These are phyloP conservation scores for Naumovozyma baii DNA, from an alignment of 805 yeast genomes.

Conservation along the genomic window DNA sequence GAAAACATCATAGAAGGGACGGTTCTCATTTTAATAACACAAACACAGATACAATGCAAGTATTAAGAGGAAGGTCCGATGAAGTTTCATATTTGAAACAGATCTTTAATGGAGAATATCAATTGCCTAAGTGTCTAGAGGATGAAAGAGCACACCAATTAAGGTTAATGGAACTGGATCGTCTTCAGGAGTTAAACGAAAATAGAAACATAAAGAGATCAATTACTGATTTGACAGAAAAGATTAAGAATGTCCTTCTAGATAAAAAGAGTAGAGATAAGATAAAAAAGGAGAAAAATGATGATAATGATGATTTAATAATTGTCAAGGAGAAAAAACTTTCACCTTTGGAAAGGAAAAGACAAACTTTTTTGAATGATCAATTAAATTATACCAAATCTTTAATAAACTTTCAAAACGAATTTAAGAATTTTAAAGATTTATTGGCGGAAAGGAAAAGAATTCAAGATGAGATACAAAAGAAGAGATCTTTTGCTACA, in stretches of 20 bases:
- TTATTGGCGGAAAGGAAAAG: constrained; percentile 36
- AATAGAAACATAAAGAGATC: constrained; percentile 11
- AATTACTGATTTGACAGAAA: constrained; percentile 22
- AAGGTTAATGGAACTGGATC: constrained; percentile 16
- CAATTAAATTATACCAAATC: constrained; percentile 22
- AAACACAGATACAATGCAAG: constrained; percentile 7
- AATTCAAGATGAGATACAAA: constrained; percentile 27
- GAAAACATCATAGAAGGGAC: constrained; percentile 10
- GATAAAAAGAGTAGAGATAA: constrained; percentile 7
- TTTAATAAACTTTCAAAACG: constrained; percentile 26
- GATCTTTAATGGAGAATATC: constrained; percentile 30
- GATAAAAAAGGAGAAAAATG: constrained; percentile 3
- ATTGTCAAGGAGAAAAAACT: constrained; percentile 23
- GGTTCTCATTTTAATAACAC: not conserved
- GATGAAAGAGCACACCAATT: constrained; percentile 22
- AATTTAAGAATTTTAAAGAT: constrained; percentile 36
- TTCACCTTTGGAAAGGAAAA: constrained; percentile 20
- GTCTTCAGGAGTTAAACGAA: not conserved
- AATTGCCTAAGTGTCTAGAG: constrained; percentile 25
- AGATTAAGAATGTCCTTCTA: constrained; percentile 16
- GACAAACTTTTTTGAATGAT: constrained; percentile 13
- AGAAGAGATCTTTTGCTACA: constrained; percentile 8
- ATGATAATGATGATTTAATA: constrained; percentile 20
- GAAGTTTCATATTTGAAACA: constrained; percentile 26
- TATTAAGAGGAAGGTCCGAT: constrained; percentile 15